Base-by-base conservation (phyloP, 306 rosid species). In the Spatholobus suberectus region DNA sequence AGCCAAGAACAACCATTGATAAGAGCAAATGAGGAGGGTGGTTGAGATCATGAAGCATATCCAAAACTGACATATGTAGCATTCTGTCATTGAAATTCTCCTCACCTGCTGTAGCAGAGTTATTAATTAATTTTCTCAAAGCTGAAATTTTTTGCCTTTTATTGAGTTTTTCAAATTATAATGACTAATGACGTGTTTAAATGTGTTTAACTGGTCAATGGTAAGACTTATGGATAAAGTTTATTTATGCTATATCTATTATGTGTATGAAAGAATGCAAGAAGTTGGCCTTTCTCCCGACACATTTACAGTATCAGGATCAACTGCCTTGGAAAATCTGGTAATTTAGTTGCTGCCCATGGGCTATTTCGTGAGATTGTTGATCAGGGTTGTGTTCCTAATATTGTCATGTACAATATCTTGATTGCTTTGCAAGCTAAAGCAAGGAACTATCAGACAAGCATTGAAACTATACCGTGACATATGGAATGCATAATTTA, bases 341-440 rank as follows among this genome's bases (percentile, higher is more conserved):
- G 99, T 38, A 93, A 95, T 86, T 86, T 95, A 82, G 80, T 89
- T 77, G 92, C 92, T 57, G 96, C 98, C 10, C 90, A 95, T 75
- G 86, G 87, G 85, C 89, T 95, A 59, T 95, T 93, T 82, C 88
- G 90, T 76, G 89, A 92, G 88, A 95, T 95, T 98, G 90, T 92
- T 61, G 83, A 86, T 57, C 92, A 89, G 58, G 99, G 99, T 7
- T 95, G 99, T 88, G 89, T 89, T 81, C 99, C 99, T 41, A 95
- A 89, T 84, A 82, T 95, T 51, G 99, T 95, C 57, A 95, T 98
- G 37, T 95, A 95, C 85, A 95, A 95, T 82, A 95, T 95, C 85
- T 87, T 95, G 97, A 90, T 95, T 74, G 96, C 93, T 86, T 84
- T 95, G 89, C 98, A 95, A 87, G 96, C 98, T n/a, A 95, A 95